phyloP scores from a whole-genome alignment of 2,329 filamentous ascomycete genomes.

The Aspergillus cejpii region DNA sequence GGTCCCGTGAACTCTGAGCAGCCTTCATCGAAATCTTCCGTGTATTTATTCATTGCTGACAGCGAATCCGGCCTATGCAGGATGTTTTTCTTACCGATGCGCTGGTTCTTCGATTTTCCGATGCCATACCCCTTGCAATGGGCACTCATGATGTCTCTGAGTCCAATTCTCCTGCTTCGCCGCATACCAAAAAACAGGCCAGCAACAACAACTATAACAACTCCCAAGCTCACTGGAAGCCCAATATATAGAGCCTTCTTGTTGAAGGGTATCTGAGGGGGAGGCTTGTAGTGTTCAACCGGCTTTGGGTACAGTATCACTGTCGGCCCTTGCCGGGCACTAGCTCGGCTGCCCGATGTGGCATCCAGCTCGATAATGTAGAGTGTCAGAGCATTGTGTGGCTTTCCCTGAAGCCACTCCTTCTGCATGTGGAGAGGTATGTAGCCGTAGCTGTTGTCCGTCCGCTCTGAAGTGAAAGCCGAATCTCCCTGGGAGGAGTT shows the following conservation, averaged over 20 bases:
- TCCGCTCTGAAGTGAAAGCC: constrained; percentile 34
- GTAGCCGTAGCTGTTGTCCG: constrained; percentile 36
- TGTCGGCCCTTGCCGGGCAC: constrained; percentile 31
- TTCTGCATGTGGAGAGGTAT: constrained; percentile 35
- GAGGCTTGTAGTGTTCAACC: constrained; percentile 30
- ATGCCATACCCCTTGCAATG: constrained; percentile 34
- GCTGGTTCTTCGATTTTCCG: constrained; percentile 32
- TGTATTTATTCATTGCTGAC: constrained; percentile 20
- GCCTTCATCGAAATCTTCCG: constrained; percentile 18
- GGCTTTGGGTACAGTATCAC: constrained; percentile 33
- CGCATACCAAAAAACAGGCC: constrained; percentile 40
- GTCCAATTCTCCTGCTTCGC: constrained; percentile 33
- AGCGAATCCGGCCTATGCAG: constrained; percentile 27
- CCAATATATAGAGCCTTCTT: constrained; percentile 38
- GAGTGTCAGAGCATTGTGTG: constrained; percentile 34
- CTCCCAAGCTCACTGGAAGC: constrained; percentile 36
- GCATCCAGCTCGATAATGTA: constrained; percentile 31
- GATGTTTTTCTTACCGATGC: constrained; percentile 27
- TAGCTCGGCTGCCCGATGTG: constrained; percentile 21
- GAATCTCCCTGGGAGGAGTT: constrained; percentile 30
- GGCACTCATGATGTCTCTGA: constrained; percentile 33
- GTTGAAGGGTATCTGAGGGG: constrained; percentile 24
- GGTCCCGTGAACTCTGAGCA: constrained; percentile 16
- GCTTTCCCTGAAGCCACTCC: constrained; percentile 36
- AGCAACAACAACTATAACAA: constrained; percentile 33